Percentiles rank a stretch among this genome's conserved stretches.
Evolutionary conservation across 2,329 filamentous ascomycete genomes (phyloP).

Genomic region (Colletotrichum neosansevieriae): DNA sequence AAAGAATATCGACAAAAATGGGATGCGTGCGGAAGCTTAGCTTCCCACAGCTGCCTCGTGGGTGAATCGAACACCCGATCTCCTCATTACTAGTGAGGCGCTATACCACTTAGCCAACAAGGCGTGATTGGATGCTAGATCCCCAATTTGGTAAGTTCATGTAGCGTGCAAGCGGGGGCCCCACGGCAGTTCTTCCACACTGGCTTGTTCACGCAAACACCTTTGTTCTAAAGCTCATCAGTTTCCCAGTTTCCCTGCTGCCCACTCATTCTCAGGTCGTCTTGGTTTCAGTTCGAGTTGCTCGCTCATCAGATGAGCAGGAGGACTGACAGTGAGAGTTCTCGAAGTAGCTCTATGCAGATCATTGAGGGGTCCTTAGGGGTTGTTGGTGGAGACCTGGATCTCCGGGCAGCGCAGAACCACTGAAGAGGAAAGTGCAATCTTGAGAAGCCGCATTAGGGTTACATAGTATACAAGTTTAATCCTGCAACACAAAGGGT

Average conservation of each 20-base stretch:
- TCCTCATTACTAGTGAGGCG: slow-evolving; percentile 39
- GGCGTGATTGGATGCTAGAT: not conserved
- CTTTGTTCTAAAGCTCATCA: too few species aligned
- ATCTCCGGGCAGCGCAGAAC: slow-evolving; percentile 18
- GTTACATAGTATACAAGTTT: too few species aligned
- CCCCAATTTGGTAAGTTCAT: accelerated
- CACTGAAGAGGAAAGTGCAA: not conserved
- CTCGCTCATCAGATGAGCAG: too few species aligned
- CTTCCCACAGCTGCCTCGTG: slow-evolving; percentile 16
- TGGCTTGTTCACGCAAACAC: too few species aligned
- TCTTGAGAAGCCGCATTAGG: too few species aligned
- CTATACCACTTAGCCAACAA: slow-evolving; percentile 38
- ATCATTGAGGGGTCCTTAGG: slow-evolving; percentile 8
- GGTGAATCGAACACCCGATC: slow-evolving; percentile 35
- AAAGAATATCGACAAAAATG: not conserved
- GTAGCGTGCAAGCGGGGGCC: not conserved
- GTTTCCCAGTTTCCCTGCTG: too few species aligned
- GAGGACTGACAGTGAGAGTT: not conserved
- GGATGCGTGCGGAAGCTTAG: accelerated
- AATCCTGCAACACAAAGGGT: too few species aligned
- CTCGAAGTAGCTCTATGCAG: slow-evolving; percentile 2
- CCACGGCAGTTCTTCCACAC: not conserved
- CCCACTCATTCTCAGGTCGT: too few species aligned
- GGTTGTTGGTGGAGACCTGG: slow-evolving; percentile 15
- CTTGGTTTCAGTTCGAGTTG: too few species aligned